Evolutionary conservation across 2,329 filamentous ascomycete genomes (phyloP).

Genomic region (Aspergillus sp.): DNA sequence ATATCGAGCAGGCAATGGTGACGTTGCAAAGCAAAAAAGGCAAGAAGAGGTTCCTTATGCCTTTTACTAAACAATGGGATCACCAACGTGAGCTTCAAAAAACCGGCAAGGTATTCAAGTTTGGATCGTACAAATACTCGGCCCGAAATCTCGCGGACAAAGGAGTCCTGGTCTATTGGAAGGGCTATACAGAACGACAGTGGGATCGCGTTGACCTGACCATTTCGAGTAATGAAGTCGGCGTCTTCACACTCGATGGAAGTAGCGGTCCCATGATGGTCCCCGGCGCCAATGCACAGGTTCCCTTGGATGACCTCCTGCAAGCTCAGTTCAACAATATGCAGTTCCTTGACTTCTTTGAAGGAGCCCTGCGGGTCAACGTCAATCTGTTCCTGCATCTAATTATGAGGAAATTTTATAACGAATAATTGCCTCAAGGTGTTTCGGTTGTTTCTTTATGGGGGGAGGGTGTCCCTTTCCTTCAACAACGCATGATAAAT

Average conservation of each 20-base stretch:
- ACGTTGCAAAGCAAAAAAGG: constrained; percentile 96
- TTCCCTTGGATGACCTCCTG: constrained; percentile 88
- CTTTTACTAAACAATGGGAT: constrained; percentile 98
- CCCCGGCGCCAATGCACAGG: constrained; percentile 82
- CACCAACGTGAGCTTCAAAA: constrained; percentile 94
- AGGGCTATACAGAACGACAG: constrained; percentile 75
- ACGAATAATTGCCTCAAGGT: constrained; percentile 37
- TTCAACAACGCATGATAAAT: constrained; percentile 11
- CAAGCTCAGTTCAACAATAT: constrained; percentile 97
- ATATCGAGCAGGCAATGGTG: constrained; percentile 97
- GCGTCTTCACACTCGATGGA: constrained; percentile 89
- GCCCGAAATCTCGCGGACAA: constrained; percentile 86
- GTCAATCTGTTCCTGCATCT: constrained; percentile 96
- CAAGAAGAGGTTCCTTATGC: constrained; percentile 89
- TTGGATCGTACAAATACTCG: constrained; percentile 96
- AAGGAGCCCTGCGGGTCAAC: constrained; percentile 82
- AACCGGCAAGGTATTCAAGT: constrained; percentile 90
- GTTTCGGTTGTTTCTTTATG: constrained; percentile 8
- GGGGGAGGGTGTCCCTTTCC: constrained; percentile 7
- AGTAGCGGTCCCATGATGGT: constrained; percentile 92
- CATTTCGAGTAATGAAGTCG: constrained; percentile 90
- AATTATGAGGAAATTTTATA: constrained; percentile 98
- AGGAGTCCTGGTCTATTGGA: constrained; percentile 91
- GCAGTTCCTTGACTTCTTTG: constrained; percentile 94
- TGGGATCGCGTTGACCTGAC: constrained; percentile 94